A percentile compares a stretch with the other conserved stretches of the same genome.
Evolutionary conservation across 192 early-diverging fungal species (phyloP).

Genomic region (Pilobolus umbonatus): DNA sequence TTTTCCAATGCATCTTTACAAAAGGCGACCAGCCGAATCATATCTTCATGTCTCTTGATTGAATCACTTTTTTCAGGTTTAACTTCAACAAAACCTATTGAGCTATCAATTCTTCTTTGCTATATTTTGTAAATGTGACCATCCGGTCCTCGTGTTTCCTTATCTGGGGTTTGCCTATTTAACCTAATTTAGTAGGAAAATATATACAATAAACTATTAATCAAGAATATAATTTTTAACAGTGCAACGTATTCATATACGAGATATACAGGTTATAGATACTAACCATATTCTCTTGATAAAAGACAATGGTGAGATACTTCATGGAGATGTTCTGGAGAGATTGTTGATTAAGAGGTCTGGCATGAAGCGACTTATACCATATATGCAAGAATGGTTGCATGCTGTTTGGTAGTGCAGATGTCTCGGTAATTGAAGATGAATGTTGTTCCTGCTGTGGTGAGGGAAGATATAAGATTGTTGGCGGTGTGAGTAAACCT

Average conservation of each 20-base stretch:
- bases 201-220: neutral
- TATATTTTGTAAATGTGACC: constrained; percentile 5
- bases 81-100: constrained; percentile 3
- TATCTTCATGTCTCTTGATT: constrained; percentile 7
- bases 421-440: too few species aligned
- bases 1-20: constrained; percentile 14
- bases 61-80: constrained; percentile 12
- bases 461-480: too few species aligned
- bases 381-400: too few species aligned
- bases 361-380: too few species aligned
- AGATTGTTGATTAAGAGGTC: too few species aligned
- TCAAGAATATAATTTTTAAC: constrained; percentile 4
- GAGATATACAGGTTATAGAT: too few species aligned
- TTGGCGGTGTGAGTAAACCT: too few species aligned
- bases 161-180: constrained; percentile 8
- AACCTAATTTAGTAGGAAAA: neutral
- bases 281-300: too few species aligned
- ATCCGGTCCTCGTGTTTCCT: neutral
- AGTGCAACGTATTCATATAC: constrained; percentile 5
- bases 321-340: too few species aligned
- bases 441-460: constrained; percentile 6
- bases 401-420: too few species aligned
- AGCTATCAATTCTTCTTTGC: neutral
- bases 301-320: too few species aligned
- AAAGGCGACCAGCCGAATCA: constrained; percentile 11